Conservation (phyloP, 768 basidiomycete species). For the Amanita pallidorosea region DNA sequence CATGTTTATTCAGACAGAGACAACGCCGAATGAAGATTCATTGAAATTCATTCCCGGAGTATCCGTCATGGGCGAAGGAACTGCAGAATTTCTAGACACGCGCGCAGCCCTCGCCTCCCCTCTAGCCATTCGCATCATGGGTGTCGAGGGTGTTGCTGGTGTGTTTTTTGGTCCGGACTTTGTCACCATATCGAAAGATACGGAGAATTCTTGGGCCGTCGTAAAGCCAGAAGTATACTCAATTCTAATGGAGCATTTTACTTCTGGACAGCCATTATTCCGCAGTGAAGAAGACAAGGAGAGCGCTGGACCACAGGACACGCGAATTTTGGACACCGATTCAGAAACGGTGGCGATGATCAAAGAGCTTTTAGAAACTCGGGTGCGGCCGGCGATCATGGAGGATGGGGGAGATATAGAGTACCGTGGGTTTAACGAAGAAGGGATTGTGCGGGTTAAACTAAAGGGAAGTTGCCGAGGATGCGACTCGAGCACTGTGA, state of each 20-base stretch:
- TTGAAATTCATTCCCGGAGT: conserved; percentile 96
- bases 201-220: conserved; percentile 77
- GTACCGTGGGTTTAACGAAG: conserved; percentile 84
- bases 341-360: conserved; percentile 98
- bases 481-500: conserved; percentile 89
- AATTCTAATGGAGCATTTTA: conserved; percentile 94
- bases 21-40: conserved; percentile 94
- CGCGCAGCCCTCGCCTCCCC: conserved; percentile 83
- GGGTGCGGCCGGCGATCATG: conserved; percentile 95
- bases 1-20: conserved; percentile 99
- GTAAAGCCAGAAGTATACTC: conserved; percentile 97
- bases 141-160: conserved; percentile 79
- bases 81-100: conserved; percentile 91
- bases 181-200: conserved; percentile 89
- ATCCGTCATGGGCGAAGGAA: conserved; percentile 78
- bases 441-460: conserved; percentile 74
- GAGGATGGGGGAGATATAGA: conserved; percentile 99
- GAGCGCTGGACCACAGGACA: conserved; percentile 86
- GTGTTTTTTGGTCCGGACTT: conserved; percentile 98
- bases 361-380: conserved; percentile 90
- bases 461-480: conserved; percentile 97
- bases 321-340: conserved; percentile 86
- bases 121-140: conserved; percentile 90
- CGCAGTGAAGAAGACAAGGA: conserved; percentile 71
- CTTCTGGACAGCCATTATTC: conserved; percentile 82